Evolutionary conservation across 2,329 filamentous ascomycete genomes (phyloP).

Genomic region (Colletotrichum liaoningense): DNA sequence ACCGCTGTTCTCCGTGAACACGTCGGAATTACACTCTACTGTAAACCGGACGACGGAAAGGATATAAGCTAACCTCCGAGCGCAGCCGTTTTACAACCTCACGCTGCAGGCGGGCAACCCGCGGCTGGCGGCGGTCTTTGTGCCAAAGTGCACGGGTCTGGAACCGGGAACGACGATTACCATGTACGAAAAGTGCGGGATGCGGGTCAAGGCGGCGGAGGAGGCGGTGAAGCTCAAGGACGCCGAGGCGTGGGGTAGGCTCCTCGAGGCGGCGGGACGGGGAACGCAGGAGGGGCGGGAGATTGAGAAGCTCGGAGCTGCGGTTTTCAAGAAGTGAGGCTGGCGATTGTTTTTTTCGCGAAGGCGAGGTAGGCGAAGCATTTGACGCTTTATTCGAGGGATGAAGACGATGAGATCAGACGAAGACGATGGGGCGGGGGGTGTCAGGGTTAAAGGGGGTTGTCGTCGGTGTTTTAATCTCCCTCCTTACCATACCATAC

Average conservation of each 20-base stretch:
- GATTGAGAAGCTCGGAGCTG: conserved; percentile 82
- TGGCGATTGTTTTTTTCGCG: conserved; percentile 37
- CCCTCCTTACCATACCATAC: conserved; percentile 5
- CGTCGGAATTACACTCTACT: not conserved
- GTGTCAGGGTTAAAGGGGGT: not conserved
- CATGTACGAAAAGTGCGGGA: conserved; percentile 97
- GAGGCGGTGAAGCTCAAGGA: conserved; percentile 89
- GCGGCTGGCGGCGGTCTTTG: conserved; percentile 83
- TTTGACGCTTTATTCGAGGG: no score
- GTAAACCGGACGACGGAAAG: not conserved
- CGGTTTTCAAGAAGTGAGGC: conserved; percentile 59
- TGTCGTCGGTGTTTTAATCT: not conserved
- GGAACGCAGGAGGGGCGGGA: conserved; percentile 76
- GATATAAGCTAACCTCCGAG: not conserved
- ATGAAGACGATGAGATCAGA: not conserved
- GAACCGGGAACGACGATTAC: conserved; percentile 77
- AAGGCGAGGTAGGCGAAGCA: not conserved
- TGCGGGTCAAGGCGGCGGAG: conserved; percentile 89
- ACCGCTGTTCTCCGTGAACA: not conserved
- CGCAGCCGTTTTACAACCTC: conserved; percentile 89
- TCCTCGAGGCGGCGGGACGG: conserved; percentile 80
- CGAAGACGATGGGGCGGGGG: not conserved
- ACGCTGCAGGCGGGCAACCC: conserved; percentile 90
- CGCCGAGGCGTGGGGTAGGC: conserved; percentile 75
- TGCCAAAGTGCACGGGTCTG: conserved; percentile 85